These are phyloP conservation scores for Elasticomyces elasticus DNA, from an alignment of 495 filamentous ascomycete genomes.

Conservation along the genomic window DNA sequence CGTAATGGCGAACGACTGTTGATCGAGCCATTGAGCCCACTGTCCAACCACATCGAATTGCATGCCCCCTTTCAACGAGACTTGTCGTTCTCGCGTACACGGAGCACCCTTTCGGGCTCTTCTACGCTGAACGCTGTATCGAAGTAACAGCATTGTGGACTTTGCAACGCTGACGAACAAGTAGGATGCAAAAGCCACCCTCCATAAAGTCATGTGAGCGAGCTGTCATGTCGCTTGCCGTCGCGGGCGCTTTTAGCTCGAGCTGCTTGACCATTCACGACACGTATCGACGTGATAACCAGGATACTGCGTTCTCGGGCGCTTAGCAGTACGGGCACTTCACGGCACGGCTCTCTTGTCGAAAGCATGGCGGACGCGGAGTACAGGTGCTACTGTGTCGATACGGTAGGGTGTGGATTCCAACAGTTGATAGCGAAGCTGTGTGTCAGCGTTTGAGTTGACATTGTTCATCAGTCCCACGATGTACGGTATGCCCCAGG, in stretches of 20 bases:
- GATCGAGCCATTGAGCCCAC: no score
- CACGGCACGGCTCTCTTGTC: neutral
- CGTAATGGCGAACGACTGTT: no score
- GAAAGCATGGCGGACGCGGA: neutral
- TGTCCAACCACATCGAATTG: no score
- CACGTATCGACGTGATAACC: constrained; percentile 2
- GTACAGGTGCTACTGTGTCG: neutral
- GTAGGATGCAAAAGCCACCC: neutral
- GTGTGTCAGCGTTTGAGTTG: no score
- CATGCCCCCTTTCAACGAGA: no score
- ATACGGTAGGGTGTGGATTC: neutral
- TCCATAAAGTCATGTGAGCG: constrained; percentile 2
- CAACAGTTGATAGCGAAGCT: no score
- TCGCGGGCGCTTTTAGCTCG: neutral
- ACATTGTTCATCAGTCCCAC: no score
- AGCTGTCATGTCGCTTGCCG: neutral
- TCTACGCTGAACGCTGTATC: neutral
- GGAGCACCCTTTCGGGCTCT: neutral
- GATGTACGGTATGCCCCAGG: no score
- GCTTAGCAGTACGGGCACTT: neutral
- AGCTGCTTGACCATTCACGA: constrained; percentile 4
- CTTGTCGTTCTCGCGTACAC: neutral
- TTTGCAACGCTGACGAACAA: neutral
- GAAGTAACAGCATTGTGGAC: neutral
- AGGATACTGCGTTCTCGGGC: neutral